Conservation (phyloP, 2,329 filamentous ascomycete species). For the Alternaria novae-zelandiae region DNA sequence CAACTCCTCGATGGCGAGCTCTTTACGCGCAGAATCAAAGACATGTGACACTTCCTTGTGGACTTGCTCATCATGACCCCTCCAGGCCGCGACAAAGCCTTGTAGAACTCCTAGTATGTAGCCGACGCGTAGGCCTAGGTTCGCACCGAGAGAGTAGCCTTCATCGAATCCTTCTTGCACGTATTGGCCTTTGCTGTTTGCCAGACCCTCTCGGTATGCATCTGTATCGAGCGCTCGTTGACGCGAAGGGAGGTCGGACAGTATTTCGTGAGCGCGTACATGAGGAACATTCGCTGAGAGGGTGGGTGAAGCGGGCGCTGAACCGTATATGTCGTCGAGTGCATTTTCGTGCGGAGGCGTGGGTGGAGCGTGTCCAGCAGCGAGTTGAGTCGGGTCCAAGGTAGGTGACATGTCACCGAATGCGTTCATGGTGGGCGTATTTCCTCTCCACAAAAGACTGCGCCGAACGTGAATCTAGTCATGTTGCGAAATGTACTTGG, state of each 20-base stretch:
- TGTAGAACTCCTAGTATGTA: conserved; percentile 79
- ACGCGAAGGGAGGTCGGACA: conserved; percentile 76
- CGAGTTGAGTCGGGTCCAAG: conserved; percentile 33
- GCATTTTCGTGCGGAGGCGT: conserved; percentile 43
- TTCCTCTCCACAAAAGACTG: neutral
- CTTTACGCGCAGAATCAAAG: conserved; percentile 58
- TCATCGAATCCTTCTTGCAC: conserved; percentile 92
- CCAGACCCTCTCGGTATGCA: conserved; percentile 89
- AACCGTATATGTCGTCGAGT: conserved; percentile 57
- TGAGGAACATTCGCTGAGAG: conserved; percentile 10
- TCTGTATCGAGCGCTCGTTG: conserved; percentile 79
- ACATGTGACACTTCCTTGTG: conserved; percentile 37
- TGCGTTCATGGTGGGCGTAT: conserved; percentile 18
- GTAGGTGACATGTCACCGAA: conserved; percentile 34
- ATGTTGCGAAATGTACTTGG: conserved; percentile 10
- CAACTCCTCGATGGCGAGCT: conserved; percentile 67
- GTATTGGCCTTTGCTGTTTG: conserved; percentile 73
- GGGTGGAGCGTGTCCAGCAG: conserved; percentile 38
- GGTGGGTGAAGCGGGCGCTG: conserved; percentile 49
- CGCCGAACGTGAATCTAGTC: conserved; percentile 6
- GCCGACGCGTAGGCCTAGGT: conserved; percentile 76
- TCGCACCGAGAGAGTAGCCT: conserved; percentile 83
- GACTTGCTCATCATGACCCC: conserved; percentile 30
- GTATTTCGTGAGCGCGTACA: conserved; percentile 50
- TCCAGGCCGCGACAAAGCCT: conserved; percentile 65